Base-by-base conservation (phyloP, 1,284 basidiomycete genomes). In the Athelia sp. region DNA sequence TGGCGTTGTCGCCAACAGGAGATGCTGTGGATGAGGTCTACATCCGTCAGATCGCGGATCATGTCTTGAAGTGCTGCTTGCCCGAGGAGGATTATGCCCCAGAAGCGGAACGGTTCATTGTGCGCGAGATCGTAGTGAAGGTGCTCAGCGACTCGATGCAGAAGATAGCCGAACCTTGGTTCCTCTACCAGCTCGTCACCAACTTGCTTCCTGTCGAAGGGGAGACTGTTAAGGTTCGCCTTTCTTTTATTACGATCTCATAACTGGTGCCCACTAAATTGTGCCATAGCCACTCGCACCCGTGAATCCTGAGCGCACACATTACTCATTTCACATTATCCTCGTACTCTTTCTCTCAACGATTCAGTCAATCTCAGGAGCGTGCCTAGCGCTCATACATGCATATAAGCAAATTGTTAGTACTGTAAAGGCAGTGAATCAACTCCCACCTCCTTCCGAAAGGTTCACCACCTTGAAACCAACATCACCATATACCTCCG, bases 91-190 rank as follows among this genome's bases (percentile, higher is more conserved):
- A 90, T 60, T 87, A 80, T 62, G 74, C 73, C 13, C 76, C 87
- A 3, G 83, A 89, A 44, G 68, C 80, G 2, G 87, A 93, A 65
- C 76, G 88, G 19, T 75, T 78, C 54, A 84, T 93, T 52, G 67
- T 90, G 24, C 79, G 90, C 47, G 91, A 93, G 67, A 73, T 92
- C 40, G 61, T 91, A 43, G 74, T 90, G 57, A 73, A 89, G 22
- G 63, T 93, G 17, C 65, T 88, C 52, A 72, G 75, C 46, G 81
- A 82, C 52, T 69, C 89, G 13, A 68, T 90, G 22, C 82, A 82
- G 22, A 81, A 77, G 54, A 63, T 92, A 35, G 78, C 81, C 4
- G 85, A 92, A 60, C 88, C 90, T 1, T 91, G 88, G 88, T 92
- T 91, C 62, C 75, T 92, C 35, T 78, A 91, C 46, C 81, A 75